Evolutionary conservation across 768 basidiomycete genomes (phyloP).

Genomic region (Guyanaporus albipodus): DNA sequence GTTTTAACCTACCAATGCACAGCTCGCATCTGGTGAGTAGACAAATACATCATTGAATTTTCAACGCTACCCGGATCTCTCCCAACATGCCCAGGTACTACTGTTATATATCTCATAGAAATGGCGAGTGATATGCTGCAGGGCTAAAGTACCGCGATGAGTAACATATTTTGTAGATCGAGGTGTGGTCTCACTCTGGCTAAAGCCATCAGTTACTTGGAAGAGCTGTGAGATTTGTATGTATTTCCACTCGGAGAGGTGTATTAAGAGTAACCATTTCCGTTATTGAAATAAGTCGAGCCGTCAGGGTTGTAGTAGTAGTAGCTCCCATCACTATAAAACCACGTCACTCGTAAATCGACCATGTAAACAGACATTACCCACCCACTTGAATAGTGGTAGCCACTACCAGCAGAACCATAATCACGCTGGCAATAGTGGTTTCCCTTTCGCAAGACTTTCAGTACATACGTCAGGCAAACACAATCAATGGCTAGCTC

Average conservation of each 20-base stretch:
- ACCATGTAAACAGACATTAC: slow-evolving; percentile 9
- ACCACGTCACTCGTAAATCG: not conserved
- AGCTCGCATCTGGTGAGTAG: too few species aligned
- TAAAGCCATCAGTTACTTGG: slow-evolving; percentile 15
- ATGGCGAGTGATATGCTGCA: not conserved
- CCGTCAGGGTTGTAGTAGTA: slow-evolving; percentile 61
- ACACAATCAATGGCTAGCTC: slow-evolving; percentile 5
- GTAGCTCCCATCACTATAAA: slow-evolving; percentile 50
- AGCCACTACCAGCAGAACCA: slow-evolving; percentile 39
- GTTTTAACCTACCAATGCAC: too few species aligned
- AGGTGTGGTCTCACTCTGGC: not conserved
- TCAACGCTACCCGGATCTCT: too few species aligned
- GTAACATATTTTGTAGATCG: too few species aligned
- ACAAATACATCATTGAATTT: too few species aligned
- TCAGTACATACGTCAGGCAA: not conserved
- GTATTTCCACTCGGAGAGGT: slow-evolving; percentile 41
- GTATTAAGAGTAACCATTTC: slow-evolving; percentile 45
- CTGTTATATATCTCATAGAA: not conserved
- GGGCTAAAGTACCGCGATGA: too few species aligned
- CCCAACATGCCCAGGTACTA: not conserved
- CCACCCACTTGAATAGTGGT: slow-evolving; percentile 62
- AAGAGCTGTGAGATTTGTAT: slow-evolving; percentile 25
- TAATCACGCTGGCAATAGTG: slow-evolving; percentile 55
- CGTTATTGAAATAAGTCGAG: slow-evolving; percentile 56
- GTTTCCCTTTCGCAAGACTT: slow-evolving; percentile 45